Base-by-base conservation (phyloP, 805 yeast species). In the Blastobotrys terrestris region DNA sequence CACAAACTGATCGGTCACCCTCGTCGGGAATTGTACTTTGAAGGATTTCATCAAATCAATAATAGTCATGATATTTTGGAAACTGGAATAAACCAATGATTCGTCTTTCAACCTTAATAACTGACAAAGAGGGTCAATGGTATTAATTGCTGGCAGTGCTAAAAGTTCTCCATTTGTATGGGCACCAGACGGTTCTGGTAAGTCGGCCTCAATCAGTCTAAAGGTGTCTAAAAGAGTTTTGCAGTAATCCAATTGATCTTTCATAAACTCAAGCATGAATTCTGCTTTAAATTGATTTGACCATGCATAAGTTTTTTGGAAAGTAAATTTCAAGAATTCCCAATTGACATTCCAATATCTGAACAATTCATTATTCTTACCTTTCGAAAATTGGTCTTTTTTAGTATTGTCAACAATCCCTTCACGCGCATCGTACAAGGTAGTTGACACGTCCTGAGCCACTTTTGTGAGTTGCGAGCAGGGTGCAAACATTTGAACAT, bases 71-170 rank as follows among this genome's bases (percentile, higher is more conserved):
- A 65, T 63, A 42, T 58, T 58, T 2, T 77, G 75, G 3, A 87
- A 91, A 72, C 96, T 88, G 0, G 88, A 78, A 21, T 76, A 77
- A 45, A 87, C 70, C 46, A 92, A 72, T 1, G 89, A 85, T 4
- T 79, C 73, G 67, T 91, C 97, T 54, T 92, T 88, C 46, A 92
- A 72, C 54, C 94, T 76, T 26, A 92, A 73, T 95, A 97, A 87
- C 41, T 81, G 83, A 35, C 87, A 75, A 74, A 87, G 82, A 50
- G 81, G 74, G 13, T 76, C 76, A 55, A 91, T 79, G 0, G 94
- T 80, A n/a, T 72, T 69, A 63, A 86, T 73, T 35, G 67, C 67
- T 0, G 72, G 66, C 19, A 63, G 60, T 5, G 76, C 67, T 21
- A 73, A 59, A 39, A 67, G 68, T 6, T 57, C 54, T 3, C 69